Evolutionary conservation across 2,329 filamentous ascomycete genomes (phyloP), one percentile per base, ranked within the genome.

Genomic region (Lecanicillium sp.): DNA sequence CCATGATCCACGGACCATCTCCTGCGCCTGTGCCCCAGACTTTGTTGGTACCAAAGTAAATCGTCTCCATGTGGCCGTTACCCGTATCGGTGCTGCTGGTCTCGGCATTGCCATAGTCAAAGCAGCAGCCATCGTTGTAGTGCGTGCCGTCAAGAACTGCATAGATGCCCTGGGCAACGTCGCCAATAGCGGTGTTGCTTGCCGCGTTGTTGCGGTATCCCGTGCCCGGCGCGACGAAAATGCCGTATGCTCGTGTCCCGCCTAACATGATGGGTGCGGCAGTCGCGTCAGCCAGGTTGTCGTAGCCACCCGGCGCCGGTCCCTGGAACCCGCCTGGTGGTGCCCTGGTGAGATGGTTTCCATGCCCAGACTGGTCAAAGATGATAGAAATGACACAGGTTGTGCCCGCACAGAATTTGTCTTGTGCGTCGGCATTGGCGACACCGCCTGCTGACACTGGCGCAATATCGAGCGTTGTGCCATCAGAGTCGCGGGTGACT

Each of bases 21-120:
- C 77, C 79, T 3, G 71, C 39, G 9, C 79, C 79, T 8, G 54
- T 57, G 15, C 78, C 78, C 72, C 74, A 80, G 8, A 27, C 17
- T 4, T 5, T 5, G 46, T 41, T 40, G 0, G 62, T 74, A 53
- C 79, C 79, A 48, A 67, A 82, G 65, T 82, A 83, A 42, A 83
- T 76, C 41, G 79, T 74, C 52, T 84, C 79, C 79, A 84, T 83
- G 49, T 81, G 77, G 13, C 74, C 78, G 39, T 72, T 69, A 3
- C 79, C 79, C 0, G 76, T 72, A 42, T 77, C 72, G 3, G 3
- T 44, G 40, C 52, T 69, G 53, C 46, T 74, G 4, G 61, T 65
- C 59, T 77, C 74, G 31, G 71, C 71, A 34, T 76, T 76, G 33
- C 72, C 72, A 36, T 75, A 76, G 55, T 76, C 71, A 46, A 73